Base-by-base conservation (phyloP, 2,329 filamentous ascomycete genomes). In the Monilinia fructigena region DNA sequence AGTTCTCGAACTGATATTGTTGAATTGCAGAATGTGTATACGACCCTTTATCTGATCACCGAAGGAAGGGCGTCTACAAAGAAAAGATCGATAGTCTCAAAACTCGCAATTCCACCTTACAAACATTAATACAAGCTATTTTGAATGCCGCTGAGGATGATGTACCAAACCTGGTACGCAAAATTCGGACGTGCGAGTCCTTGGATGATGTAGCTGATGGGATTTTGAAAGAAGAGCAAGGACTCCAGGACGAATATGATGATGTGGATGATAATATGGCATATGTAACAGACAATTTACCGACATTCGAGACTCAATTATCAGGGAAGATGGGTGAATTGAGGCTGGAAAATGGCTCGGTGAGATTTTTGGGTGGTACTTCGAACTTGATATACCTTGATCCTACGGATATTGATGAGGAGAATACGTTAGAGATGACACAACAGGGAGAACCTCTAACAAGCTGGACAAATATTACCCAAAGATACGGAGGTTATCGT, bases 51-150 rank as follows among this genome's bases (percentile, higher is more conserved):
- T 97, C 93, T 67, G 95, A 99, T 77, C 93, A 97, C 77, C 90
- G 95, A 60, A 89, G 95, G 61, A 98, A 98, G 77, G 95, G 95
- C 68, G 95, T 98, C 59, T 98, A 98, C 78, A 93, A 94, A 75
- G 93, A 97, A 78, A 95, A 97, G 77, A 87, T 90, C 31, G 93
- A 97, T 77, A 92, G 86, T 75, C 84, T 94, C 77, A 96, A 96
- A 79, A 93, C 93, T 28, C 88, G 88, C 69, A 92, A 89, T 74
- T 91, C 92, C 47, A 98, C 94, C 1, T 81, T 98, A 65, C 92
- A 97, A 76, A 93, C 93, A n/a, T 82, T 98, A 48, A 88, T 98
- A 69, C 92, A 97, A 75, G 93, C 94, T 58, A 92, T 99, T 61
- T 82, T 98, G 61, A 97, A 97, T 77, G 93, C 91, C 55, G 85